Percentiles rank a stretch among this genome's conserved stretches.
Conservation (phyloP, 2,329 filamentous ascomycete genomes). For the Podosphaera fusca region DNA sequence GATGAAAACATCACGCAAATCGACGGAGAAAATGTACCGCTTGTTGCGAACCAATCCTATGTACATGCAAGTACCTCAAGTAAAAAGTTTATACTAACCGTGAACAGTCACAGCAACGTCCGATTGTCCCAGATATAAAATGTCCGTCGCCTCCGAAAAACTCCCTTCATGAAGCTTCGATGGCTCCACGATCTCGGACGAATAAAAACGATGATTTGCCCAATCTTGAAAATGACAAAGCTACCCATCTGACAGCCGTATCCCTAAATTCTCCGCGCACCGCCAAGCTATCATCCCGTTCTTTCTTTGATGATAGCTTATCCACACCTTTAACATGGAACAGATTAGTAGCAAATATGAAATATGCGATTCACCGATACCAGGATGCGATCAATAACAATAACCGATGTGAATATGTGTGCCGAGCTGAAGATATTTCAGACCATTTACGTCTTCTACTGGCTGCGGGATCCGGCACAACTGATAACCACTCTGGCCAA, state of each 20-base stretch:
- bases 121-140: slow-evolving; percentile 34
- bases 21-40: slow-evolving; percentile 53
- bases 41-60: slow-evolving; percentile 43
- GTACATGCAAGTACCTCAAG: slow-evolving; percentile 23
- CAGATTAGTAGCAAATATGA: slow-evolving; percentile 78
- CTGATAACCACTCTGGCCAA: slow-evolving; percentile 94
- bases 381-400: slow-evolving; percentile 68
- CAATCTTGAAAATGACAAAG: slow-evolving; percentile 13
- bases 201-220: slow-evolving; percentile 32
- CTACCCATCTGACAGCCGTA: slow-evolving; percentile 26
- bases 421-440: slow-evolving; percentile 89
- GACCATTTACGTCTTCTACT: slow-evolving; percentile 82
- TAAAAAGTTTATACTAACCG: slow-evolving; percentile 8
- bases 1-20: slow-evolving; percentile 63
- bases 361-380: slow-evolving; percentile 70
- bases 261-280: slow-evolving; percentile 14
- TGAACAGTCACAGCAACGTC: slow-evolving; percentile 32
- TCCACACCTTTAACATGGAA: slow-evolving; percentile 71
- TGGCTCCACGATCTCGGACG: slow-evolving; percentile 30
- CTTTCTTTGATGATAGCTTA: slow-evolving; percentile 78
- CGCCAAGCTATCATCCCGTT: slow-evolving; percentile 40
- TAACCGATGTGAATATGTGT: slow-evolving; percentile 74
- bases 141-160: slow-evolving; percentile 83
- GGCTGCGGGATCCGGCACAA: slow-evolving; percentile 89
- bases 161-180: slow-evolving; percentile 52